phyloP scores from a whole-genome alignment of 441 rosid genomes.

The Hura crepitans region DNA sequence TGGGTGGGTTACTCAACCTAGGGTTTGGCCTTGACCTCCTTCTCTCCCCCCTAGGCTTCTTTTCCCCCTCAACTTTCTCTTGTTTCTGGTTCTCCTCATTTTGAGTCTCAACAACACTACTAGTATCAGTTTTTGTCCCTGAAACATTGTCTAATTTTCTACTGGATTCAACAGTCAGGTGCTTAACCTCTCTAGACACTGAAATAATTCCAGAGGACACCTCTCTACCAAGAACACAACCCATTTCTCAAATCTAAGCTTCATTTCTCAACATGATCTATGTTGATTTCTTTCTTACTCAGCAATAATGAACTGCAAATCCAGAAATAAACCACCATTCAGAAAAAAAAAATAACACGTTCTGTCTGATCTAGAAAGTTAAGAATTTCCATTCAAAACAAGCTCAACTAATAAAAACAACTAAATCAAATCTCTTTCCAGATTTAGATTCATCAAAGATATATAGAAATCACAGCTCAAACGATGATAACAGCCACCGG shows the following conservation, averaged over 20 bases:
- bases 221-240: conserved; percentile 88
- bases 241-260: conserved; percentile 64
- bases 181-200: conserved; percentile 47
- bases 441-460: conserved; percentile 7
- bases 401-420: conserved; percentile 1
- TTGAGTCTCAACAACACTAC: conserved; percentile 35
- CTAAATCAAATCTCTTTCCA: conserved; percentile 13
- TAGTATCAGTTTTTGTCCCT: conserved; percentile 37
- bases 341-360: background rate
- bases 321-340: conserved; percentile 23
- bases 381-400: conserved; percentile 18
- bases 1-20: conserved; percentile 55
- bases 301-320: conserved; percentile 29
- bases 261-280: conserved; percentile 60
- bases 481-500: no score
- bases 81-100: conserved; percentile 47
- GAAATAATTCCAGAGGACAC: conserved; percentile 51
- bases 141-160: conserved; percentile 41
- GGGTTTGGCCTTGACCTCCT: conserved; percentile 57
- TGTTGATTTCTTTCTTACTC: conserved; percentile 23
- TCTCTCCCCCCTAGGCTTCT: conserved; percentile 52
- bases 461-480: background rate
- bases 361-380: conserved; percentile 27
- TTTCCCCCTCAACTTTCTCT: conserved; percentile 51
- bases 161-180: conserved; percentile 37